Base-by-base conservation (phyloP, 2,329 filamentous ascomycete genomes). In the Pseudogymnoascus sp. region DNA sequence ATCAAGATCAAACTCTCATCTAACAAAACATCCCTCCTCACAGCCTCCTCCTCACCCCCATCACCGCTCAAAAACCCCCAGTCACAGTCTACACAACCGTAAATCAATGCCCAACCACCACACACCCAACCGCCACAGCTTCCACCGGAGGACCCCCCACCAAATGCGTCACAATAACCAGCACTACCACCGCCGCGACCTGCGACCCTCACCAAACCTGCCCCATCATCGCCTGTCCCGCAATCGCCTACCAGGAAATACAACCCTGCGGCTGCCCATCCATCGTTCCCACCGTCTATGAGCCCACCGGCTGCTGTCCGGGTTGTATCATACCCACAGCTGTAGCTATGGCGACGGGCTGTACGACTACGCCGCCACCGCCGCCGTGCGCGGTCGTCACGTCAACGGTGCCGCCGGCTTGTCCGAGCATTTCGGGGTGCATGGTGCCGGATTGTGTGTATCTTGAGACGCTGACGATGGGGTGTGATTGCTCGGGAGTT, bases 81-180 rank as follows among this genome's bases (percentile, higher is more conserved):
- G 46, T 53, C n/a, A 53, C 46, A 46, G 21, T 46, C 42, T 46
- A 46, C 46, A 53, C 46, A n/a, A 53, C 46, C 14, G 23, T 31
- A 16, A 53, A 25, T 1, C 21, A 16, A 28, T 53, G 46, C 46
- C 43, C 43, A 28, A 49, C 23, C 5, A 43, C 42, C 18, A 23
- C 14, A 8, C 14, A 11, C 23, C 46, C 46, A 31, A 53, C 46
- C n/a, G 14, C n/a, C 7, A 53, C 46, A 3, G 14, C n/a, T 5
- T 53, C 46, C 14, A 53, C 46, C 14, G n/a, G 4, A 7, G 25
- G 7, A 9, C 46, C 46, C 25, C 46, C 46, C 1, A 53, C 46
- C 14, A 28, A n/a, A 28, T 53, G 46, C 46, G 3, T 53, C n/a
- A 53, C 46, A 16, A 16, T 31, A 28, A 53, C 46, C 46, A 53